Percentiles rank a stretch among this genome's conserved stretches.
Conservation (phyloP, 139 green algal genomes). For the Klebsormidium nitens region DNA sequence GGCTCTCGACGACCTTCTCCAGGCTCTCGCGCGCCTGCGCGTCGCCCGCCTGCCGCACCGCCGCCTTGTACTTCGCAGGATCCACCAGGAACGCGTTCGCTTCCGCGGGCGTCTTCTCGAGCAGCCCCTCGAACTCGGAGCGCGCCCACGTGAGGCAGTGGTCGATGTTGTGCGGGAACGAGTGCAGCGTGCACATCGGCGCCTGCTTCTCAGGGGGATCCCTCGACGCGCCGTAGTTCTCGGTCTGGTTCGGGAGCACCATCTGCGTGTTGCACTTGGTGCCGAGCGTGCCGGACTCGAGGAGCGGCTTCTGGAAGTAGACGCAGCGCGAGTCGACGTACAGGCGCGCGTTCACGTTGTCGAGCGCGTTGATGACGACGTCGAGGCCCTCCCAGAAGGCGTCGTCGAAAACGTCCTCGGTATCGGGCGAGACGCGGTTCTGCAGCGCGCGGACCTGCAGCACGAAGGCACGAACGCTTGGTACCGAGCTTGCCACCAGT, state of each 20-base stretch:
- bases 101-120: constrained; percentile 85
- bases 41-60: constrained; percentile 27
- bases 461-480: too few relatives aligned
- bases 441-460: constrained; percentile 81
- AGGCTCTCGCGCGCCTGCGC: constrained; percentile 67
- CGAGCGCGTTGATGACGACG: constrained; percentile 93
- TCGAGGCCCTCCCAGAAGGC: constrained; percentile 84
- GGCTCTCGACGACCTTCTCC: constrained; percentile 74
- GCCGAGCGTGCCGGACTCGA: constrained; percentile 92
- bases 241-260: constrained; percentile 79
- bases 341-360: constrained; percentile 93
- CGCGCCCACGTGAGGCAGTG: constrained; percentile 79
- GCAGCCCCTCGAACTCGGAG: constrained; percentile 92
- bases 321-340: constrained; percentile 92
- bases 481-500: too few relatives aligned
- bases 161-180: constrained; percentile 99
- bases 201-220: constrained; percentile 93
- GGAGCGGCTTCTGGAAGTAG: constrained; percentile 94
- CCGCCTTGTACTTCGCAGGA: constrained; percentile 63
- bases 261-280: constrained; percentile 96
- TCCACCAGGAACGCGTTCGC: constrained; percentile 83
- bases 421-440: constrained; percentile 91
- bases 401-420: constrained; percentile 90
- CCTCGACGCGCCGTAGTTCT: constrained; percentile 92
- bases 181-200: constrained; percentile 99